Percentiles rank a stretch among this genome's conserved stretches.
These are phyloP conservation scores for Beverwykella pulmonaria DNA, from an alignment of 495 filamentous ascomycete species.

Conservation along the genomic window DNA sequence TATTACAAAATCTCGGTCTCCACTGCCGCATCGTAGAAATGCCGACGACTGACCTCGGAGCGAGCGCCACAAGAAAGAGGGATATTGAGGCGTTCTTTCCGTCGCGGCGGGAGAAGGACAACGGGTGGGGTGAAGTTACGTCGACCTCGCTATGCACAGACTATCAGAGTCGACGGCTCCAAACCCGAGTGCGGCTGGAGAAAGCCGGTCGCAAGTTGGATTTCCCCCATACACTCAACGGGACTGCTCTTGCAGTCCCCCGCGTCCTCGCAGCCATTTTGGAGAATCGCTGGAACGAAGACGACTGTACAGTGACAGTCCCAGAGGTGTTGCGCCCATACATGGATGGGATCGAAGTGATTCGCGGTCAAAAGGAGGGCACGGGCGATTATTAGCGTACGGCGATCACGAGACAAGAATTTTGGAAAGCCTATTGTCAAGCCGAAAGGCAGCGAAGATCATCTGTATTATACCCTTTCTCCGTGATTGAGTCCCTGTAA, in stretches of 20 bases:
- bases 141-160: slow-evolving; percentile 90
- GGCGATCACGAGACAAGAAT: background rate
- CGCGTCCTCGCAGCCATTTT: slow-evolving; percentile 86
- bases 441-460: background rate
- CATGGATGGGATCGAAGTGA: slow-evolving; percentile 38
- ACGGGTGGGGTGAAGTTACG: slow-evolving; percentile 93
- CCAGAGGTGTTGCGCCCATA: slow-evolving; percentile 37
- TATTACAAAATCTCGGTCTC: slow-evolving; percentile 74
- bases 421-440: background rate
- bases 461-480: background rate
- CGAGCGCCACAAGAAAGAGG: slow-evolving; percentile 78
- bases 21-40: slow-evolving; percentile 90
- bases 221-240: slow-evolving; percentile 83
- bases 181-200: slow-evolving; percentile 64
- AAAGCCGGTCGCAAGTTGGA: slow-evolving; percentile 47
- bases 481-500: background rate
- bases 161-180: slow-evolving; percentile 84
- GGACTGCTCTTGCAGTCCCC: slow-evolving; percentile 89
- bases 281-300: slow-evolving; percentile 87
- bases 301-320: slow-evolving; percentile 36
- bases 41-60: slow-evolving; percentile 85
- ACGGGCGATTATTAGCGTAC: slow-evolving; percentile 18
- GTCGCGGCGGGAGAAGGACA: slow-evolving; percentile 68
- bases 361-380: slow-evolving; percentile 23
- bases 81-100: slow-evolving; percentile 97